phyloP scores from a whole-genome alignment of 2,329 filamentous ascomycete species.

The Colletotrichum neosansevieriae region DNA sequence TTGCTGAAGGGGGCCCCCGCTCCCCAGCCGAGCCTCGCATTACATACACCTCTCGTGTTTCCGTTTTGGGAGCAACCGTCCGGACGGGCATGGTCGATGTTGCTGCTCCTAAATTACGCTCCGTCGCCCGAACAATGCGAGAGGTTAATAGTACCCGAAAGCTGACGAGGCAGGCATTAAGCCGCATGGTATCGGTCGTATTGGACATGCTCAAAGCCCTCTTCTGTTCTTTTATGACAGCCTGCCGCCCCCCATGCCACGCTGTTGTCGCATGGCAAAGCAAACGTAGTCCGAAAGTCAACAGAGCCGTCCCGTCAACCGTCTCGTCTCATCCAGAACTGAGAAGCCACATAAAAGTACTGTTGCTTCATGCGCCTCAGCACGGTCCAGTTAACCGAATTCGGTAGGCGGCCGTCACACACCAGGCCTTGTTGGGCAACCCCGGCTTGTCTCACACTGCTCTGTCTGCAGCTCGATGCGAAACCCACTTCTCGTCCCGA shows the following conservation, averaged over 20 bases:
- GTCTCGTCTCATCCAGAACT: constrained; percentile 27
- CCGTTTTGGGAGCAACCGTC: constrained; percentile 31
- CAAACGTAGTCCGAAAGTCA: neutral
- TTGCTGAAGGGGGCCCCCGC: constrained; percentile 28
- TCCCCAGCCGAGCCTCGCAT: constrained; percentile 36
- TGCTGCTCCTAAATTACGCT: constrained; percentile 17
- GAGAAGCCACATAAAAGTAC: constrained; percentile 18
- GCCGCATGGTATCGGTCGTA: neutral
- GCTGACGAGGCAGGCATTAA: constrained; percentile 12
- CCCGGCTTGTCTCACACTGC: constrained; percentile 33
- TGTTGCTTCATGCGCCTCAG: constrained; percentile 28
- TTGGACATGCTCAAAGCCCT: neutral
- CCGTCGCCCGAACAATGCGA: constrained; percentile 33
- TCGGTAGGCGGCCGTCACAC: neutral
- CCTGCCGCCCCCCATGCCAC: neutral
- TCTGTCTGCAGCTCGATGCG: constrained; percentile 29
- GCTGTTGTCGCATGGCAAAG: neutral
- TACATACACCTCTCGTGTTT: constrained; percentile 15
- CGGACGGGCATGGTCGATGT: constrained; percentile 1
- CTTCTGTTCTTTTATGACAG: neutral
- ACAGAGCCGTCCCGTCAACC: neutral
- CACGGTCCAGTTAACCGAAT: constrained; percentile 20
- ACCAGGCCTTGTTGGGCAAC: constrained; percentile 23
- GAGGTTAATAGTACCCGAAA: neutral
- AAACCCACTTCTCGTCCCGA: constrained; percentile 14